A percentile compares a stretch with the other conserved stretches of the same genome.
Conservation (phyloP, 116 monocot species). For the Papilionanthe hybrid region DNA sequence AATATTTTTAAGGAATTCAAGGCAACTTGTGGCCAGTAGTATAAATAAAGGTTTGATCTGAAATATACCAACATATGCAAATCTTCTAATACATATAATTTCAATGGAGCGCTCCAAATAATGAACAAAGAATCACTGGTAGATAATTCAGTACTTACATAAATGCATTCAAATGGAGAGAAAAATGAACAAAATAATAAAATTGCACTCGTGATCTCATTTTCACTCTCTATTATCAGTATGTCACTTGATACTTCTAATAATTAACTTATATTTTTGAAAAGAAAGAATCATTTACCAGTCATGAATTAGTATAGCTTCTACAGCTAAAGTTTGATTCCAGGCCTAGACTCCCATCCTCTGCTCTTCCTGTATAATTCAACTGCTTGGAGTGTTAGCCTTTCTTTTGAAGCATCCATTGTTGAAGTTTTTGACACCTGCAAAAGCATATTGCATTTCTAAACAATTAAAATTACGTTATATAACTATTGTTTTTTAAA, state of each 20-base stretch:
- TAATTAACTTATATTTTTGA: too few relatives aligned
- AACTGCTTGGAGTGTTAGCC: conserved; percentile 58
- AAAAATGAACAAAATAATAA: not conserved
- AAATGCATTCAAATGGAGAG: not conserved
- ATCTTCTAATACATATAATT: too few relatives aligned
- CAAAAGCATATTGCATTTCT: conserved; percentile 3
- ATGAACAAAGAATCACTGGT: not conserved
- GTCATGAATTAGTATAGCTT: conserved; percentile 10
- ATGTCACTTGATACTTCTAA: too few relatives aligned
- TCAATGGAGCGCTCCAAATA: too few relatives aligned
- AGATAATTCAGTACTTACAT: not conserved
- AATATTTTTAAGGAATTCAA: too few relatives aligned
- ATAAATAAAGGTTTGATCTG: not conserved
- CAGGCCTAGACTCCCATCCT: conserved; percentile 70
- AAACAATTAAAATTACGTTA: not conserved
- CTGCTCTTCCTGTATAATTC: conserved; percentile 68
- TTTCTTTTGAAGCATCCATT: conserved; percentile 59
- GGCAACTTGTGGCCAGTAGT: not conserved
- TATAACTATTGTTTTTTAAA: not conserved
- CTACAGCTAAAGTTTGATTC: conserved; percentile 44
- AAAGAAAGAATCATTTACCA: not conserved
- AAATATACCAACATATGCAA: conserved; percentile 70
- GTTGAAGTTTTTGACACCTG: conserved; percentile 26
- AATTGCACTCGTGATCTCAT: not conserved
- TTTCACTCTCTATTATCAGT: too few relatives aligned